phyloP scores from a whole-genome alignment of 2,329 filamentous ascomycete genomes.

The Colletotrichum musicola region DNA sequence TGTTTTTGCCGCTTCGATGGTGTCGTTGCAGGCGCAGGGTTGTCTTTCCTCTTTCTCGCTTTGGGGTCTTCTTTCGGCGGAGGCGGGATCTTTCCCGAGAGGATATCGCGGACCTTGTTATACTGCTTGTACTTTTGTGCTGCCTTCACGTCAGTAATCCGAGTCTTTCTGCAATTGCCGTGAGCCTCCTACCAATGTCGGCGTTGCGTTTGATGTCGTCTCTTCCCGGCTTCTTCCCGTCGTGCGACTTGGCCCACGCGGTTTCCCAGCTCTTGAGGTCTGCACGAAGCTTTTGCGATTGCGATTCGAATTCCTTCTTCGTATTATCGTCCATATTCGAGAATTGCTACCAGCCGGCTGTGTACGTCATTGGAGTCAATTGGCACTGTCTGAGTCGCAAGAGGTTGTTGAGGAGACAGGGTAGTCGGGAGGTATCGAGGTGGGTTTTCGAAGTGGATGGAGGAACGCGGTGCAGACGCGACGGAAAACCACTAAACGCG shows the following conservation, averaged over 20 bases:
- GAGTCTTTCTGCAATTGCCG: neutral
- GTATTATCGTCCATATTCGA: constrained; percentile 60
- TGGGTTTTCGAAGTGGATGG: constrained; percentile 20
- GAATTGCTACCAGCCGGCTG: neutral
- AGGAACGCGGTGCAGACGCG: constrained; percentile 32
- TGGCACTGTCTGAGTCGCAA: neutral
- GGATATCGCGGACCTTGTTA: constrained; percentile 72
- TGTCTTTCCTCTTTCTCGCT: constrained; percentile 57
- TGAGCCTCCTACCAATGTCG: constrained; percentile 70
- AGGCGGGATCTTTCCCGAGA: constrained; percentile 64
- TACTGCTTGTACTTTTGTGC: constrained; percentile 84
- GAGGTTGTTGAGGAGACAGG: neutral
- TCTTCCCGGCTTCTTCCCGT: constrained; percentile 76
- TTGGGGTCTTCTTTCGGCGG: constrained; percentile 53
- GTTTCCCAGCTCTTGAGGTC: constrained; percentile 83
- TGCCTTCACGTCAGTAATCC: constrained; percentile 46
- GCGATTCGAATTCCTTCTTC: constrained; percentile 60
- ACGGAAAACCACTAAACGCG: constrained; percentile 36
- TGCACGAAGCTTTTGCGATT: constrained; percentile 69
- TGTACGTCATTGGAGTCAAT: constrained; percentile 29
- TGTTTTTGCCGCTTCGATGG: constrained; percentile 65
- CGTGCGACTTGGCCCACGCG: constrained; percentile 71
- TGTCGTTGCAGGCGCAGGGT: constrained; percentile 54
- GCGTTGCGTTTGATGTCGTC: constrained; percentile 82
- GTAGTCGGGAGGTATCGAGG: constrained; percentile 13